These are phyloP conservation scores for Fagus sylvatica DNA, from an alignment of 306 rosid genomes.

Conservation along the genomic window DNA sequence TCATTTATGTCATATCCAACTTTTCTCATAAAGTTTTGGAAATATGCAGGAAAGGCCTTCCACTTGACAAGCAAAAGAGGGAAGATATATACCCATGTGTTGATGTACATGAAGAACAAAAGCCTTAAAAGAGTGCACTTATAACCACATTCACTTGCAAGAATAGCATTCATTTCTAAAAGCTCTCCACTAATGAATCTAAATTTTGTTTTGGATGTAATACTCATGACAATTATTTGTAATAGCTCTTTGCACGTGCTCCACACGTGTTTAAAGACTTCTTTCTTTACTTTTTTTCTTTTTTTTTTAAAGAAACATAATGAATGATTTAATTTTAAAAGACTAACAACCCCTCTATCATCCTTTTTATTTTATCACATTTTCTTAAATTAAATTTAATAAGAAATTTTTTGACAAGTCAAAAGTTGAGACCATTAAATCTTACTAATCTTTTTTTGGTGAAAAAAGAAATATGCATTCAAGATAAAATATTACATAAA, in stretches of 20 bases:
- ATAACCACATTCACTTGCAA: neutral
- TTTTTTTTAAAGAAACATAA: no score
- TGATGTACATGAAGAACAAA: neutral
- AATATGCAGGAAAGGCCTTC: slow-evolving; percentile 28
- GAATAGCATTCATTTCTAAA: neutral
- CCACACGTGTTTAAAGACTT: neutral
- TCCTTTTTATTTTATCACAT: no score
- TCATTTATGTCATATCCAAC: neutral
- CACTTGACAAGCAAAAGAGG: slow-evolving; percentile 28
- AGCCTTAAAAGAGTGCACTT: neutral
- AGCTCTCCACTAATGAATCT: neutral
- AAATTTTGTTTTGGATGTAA: neutral
- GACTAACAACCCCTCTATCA: no score
- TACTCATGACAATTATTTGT: neutral
- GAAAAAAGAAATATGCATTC: no score
- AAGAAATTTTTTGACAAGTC: no score
- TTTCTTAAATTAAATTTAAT: no score
- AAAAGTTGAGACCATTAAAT: no score
- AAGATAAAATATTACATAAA: no score
- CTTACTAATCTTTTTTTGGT: no score
- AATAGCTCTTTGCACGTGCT: no score
- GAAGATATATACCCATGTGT: slow-evolving; percentile 25
- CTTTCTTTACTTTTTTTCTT: neutral
- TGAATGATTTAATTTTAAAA: no score
- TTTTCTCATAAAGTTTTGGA: neutral